Evolutionary conservation across 441 rosid species (phyloP).

Genomic region (Syzygium malaccense): DNA sequence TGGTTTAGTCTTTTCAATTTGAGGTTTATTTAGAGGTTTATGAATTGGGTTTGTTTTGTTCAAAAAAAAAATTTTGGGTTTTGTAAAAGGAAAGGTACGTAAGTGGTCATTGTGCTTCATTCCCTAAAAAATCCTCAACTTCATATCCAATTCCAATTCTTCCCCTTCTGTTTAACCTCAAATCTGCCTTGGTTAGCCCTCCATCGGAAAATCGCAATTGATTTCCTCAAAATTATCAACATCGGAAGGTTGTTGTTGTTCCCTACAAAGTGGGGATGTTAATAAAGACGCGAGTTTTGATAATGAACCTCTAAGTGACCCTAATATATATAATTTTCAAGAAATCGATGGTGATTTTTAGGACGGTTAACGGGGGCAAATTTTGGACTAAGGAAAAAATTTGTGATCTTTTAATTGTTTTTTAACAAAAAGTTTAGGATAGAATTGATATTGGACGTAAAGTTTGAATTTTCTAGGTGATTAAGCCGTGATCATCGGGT

Average conservation of each 20-base stretch:
- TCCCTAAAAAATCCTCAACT: not conserved
- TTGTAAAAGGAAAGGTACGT: not conserved
- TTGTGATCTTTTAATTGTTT: not conserved
- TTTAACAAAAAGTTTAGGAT: not conserved
- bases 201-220: accelerated
- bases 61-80: not conserved
- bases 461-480: not conserved
- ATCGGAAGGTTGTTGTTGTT: accelerated
- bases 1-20: not conserved
- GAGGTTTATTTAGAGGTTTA: not conserved
- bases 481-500: not conserved
- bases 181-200: not conserved
- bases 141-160: not conserved
- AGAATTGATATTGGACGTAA: not conserved
- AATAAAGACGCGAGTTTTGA: not conserved
- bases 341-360: not conserved
- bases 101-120: not conserved
- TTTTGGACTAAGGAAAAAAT: not conserved
- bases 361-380: not conserved
- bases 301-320: not conserved
- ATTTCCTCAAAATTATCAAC: not conserved
- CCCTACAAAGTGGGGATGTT: not conserved
- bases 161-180: not conserved
- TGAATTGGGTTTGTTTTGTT: not conserved
- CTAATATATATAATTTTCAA: not conserved